Evolutionary conservation across 2,329 filamentous ascomycete species (phyloP), one percentile per base, ranked within the genome.

Genomic region (Botrytis byssoidea): DNA sequence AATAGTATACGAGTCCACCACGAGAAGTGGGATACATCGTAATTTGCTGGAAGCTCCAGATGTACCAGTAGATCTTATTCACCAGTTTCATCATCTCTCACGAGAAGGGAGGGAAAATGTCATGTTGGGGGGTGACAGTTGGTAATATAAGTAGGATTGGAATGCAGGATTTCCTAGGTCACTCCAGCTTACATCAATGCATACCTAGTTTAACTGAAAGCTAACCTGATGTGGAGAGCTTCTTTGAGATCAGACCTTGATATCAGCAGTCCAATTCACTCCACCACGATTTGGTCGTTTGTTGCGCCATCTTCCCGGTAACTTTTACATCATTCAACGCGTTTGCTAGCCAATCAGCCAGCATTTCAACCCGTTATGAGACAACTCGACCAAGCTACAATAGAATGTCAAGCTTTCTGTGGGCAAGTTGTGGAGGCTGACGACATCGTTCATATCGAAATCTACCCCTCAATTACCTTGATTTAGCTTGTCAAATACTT

Each of bases 381-480:
- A 55, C 65, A 68, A 22, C 40, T 7, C 22, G 16, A 55, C 35
- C 65, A 68, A 55, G 25, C 48, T 68, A 22, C n/a, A 48, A n/a
- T 16, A 68, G 55, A 16, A 40, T 63, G 6, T 32, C 18, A 12
- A 57, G 25, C 66, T 29, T 40, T 40, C 35, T 2, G 42, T 68
- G 37, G 29, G 25, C 40, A 68, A 57, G 35, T 46, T 42, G 48
- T n/a, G 66, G 60, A 57, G 60, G 42, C 60, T 71, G 70, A 71
- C 46, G 70, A 71, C 70, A 71, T 71, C 46, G 20, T 18, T 66
- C 44, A 66, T 61, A 40, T 46, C 68, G 44, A 35, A 70, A n/a
- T n/a, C 12, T 70, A 57, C 60, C 70, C 70, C 70, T 66, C 70
- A 37, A 55, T 71, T 65, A 57, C 60, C 70, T 71, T 71, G 70